Evolutionary conservation across 768 basidiomycete species (phyloP).

Genomic region (Tylopilus felleus): DNA sequence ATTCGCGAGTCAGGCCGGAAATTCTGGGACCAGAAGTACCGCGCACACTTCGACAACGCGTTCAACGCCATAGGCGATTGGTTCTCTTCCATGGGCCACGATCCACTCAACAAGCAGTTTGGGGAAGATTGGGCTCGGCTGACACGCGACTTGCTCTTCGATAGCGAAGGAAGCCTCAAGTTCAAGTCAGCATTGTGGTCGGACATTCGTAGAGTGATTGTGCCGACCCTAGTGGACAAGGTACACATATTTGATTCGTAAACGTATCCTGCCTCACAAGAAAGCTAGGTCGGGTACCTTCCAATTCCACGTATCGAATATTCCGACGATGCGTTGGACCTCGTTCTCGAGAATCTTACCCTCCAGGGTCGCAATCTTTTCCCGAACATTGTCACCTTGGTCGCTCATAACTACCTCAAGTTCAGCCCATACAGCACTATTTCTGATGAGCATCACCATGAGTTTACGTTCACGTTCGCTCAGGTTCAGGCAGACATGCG

Average conservation of each 20-base stretch:
- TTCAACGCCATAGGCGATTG: slow-evolving; percentile 70
- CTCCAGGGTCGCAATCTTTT: slow-evolving; percentile 86
- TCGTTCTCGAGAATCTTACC: slow-evolving; percentile 92
- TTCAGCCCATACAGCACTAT: slow-evolving; percentile 71
- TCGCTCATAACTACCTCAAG: slow-evolving; percentile 78
- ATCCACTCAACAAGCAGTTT: slow-evolving; percentile 77
- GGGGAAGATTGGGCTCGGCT: slow-evolving; percentile 81
- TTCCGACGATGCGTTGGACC: slow-evolving; percentile 79
- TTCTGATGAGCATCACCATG: slow-evolving; percentile 62
- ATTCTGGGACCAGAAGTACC: slow-evolving; percentile 77
- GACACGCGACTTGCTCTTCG: slow-evolving; percentile 79
- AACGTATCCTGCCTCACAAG: not conserved
- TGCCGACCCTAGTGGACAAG: slow-evolving; percentile 74
- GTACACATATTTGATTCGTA: slow-evolving; percentile 37
- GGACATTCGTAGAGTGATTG: slow-evolving; percentile 79
- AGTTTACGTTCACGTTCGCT: slow-evolving; percentile 67
- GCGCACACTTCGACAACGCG: slow-evolving; percentile 75
- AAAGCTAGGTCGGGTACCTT: slow-evolving; percentile 61
- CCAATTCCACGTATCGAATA: slow-evolving; percentile 96
- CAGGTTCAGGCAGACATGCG: slow-evolving; percentile 95
- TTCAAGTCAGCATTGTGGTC: slow-evolving; percentile 90
- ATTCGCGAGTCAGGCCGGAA: slow-evolving; percentile 67
- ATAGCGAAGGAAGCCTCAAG: slow-evolving; percentile 70
- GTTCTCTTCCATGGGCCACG: slow-evolving; percentile 82
- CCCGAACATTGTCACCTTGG: slow-evolving; percentile 71